Conservation (phyloP, 331 rosid species). For the Prunus yedoensis region DNA sequence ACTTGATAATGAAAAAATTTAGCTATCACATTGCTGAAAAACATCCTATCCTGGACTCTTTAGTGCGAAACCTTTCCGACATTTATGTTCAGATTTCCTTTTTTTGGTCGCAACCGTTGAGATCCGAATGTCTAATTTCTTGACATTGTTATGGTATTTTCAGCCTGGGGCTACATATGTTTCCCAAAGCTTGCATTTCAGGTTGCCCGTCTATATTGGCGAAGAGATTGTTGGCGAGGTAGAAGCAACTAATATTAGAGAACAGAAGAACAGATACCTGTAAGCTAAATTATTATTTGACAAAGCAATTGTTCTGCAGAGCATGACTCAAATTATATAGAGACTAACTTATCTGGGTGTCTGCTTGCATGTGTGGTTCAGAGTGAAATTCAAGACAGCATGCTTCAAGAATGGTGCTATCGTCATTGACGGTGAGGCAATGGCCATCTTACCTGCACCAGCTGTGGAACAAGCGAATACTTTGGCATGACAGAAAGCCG, state of each 20-base stretch:
- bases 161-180: slow-evolving; percentile 83
- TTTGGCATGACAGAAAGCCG: slow-evolving; percentile 6
- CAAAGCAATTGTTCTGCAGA: slow-evolving; percentile 6
- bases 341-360: background rate
- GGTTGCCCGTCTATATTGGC: slow-evolving; percentile 70
- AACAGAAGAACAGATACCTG: slow-evolving; percentile 59
- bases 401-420: slow-evolving; percentile 67
- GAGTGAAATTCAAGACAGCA: slow-evolving; percentile 66
- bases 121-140: slow-evolving; percentile 19
- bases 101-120: background rate
- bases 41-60: background rate
- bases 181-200: slow-evolving; percentile 79
- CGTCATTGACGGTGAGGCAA: slow-evolving; percentile 74
- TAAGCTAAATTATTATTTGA: slow-evolving; percentile 36
- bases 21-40: background rate
- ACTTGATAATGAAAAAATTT: too few relatives aligned
- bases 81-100: too few relatives aligned
- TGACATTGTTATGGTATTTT: slow-evolving; percentile 21
- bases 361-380: slow-evolving; percentile 31
- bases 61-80: background rate
- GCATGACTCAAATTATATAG: background rate
- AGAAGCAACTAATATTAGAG: slow-evolving; percentile 49
- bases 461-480: slow-evolving; percentile 25
- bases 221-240: slow-evolving; percentile 63
- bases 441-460: slow-evolving; percentile 61